Evolutionary conservation across 352 stramenopile species (phyloP).

Genomic region (Globisporangium orthogonon): DNA sequence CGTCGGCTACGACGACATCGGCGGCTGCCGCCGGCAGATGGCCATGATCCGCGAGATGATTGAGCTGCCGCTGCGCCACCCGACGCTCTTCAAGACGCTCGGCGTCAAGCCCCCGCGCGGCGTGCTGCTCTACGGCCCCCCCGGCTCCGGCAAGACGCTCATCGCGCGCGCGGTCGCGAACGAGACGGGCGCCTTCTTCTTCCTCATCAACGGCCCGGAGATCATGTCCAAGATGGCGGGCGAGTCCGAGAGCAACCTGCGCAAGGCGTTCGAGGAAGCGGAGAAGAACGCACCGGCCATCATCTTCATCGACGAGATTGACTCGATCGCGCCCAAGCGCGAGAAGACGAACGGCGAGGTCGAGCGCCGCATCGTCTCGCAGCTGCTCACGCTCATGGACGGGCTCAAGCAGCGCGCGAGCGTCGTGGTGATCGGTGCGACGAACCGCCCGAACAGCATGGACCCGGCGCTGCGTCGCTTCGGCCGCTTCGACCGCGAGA

Average conservation of each 20-base stretch:
- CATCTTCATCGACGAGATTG: constrained; percentile 99
- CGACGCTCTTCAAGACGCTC: constrained; percentile 98
- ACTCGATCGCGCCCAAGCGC: constrained; percentile 98
- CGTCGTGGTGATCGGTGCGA: constrained; percentile 99
- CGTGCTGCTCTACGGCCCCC: constrained; percentile 98
- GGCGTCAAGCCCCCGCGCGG: constrained; percentile 98
- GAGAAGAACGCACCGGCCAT: constrained; percentile 99
- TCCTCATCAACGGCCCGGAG: constrained; percentile 99
- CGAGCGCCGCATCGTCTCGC: constrained; percentile 97
- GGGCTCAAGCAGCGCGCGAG: constrained; percentile 89
- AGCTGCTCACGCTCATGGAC: constrained; percentile 99
- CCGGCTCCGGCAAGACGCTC: constrained; percentile 98
- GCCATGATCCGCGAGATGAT: constrained; percentile 99
- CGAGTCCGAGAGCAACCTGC: constrained; percentile 90
- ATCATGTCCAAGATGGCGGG: constrained; percentile 99
- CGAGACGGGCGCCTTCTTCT: constrained; percentile 99
- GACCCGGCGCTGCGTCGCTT: constrained; percentile 97
- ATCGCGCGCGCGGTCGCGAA: constrained; percentile 98
- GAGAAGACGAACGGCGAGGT: constrained; percentile 99
- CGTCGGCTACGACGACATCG: constrained; percentile 99
- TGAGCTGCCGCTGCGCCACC: constrained; percentile 96
- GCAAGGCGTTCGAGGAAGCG: constrained; percentile 98
- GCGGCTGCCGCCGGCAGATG: constrained; percentile 98
- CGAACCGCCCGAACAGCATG: constrained; percentile 99
- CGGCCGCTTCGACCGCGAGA: constrained; percentile 98